phyloP scores from a whole-genome alignment of 2,329 filamentous ascomycete species.

The Sporothrix phasma region DNA sequence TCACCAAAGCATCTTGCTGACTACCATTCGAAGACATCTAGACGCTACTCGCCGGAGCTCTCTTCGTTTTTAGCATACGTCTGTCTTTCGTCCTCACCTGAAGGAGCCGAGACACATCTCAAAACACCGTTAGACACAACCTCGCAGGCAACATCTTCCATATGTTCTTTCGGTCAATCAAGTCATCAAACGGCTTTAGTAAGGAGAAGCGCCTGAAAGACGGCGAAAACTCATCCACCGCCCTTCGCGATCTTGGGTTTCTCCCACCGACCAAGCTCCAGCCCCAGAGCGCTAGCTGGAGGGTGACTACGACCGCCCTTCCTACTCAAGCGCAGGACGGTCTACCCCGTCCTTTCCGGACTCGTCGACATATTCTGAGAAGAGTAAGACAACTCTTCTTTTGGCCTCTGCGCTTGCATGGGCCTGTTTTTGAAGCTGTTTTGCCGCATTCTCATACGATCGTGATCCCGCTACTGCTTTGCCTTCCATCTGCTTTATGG shows the following conservation, averaged over 20 bases:
- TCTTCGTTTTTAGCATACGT: neutral
- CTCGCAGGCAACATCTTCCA: constrained; percentile 22
- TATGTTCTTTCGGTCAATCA: constrained; percentile 39
- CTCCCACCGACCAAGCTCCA: constrained; percentile 18
- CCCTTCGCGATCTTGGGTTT: constrained; percentile 31
- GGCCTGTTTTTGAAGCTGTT: neutral
- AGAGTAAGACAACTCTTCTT: constrained; percentile 25
- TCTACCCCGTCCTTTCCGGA: constrained; percentile 18
- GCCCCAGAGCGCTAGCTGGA: constrained; percentile 17
- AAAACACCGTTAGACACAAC: neutral
- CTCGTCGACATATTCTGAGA: constrained; percentile 24
- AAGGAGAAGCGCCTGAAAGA: constrained; percentile 32
- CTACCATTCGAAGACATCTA: neutral
- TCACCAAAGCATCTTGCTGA: neutral
- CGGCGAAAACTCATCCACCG: constrained; percentile 25
- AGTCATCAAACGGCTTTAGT: constrained; percentile 27
- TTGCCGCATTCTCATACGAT: neutral
- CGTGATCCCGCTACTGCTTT: neutral
- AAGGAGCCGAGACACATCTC: neutral
- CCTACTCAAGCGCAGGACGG: constrained; percentile 22
- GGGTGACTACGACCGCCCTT: constrained; percentile 22
- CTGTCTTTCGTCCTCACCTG: neutral
- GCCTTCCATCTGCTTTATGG: neutral
- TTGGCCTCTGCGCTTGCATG: neutral
- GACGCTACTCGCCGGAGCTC: neutral